Evolutionary conservation across 305 asterid species (phyloP), one percentile per base, ranked within the genome.

Genomic region (Plantago rigida): DNA sequence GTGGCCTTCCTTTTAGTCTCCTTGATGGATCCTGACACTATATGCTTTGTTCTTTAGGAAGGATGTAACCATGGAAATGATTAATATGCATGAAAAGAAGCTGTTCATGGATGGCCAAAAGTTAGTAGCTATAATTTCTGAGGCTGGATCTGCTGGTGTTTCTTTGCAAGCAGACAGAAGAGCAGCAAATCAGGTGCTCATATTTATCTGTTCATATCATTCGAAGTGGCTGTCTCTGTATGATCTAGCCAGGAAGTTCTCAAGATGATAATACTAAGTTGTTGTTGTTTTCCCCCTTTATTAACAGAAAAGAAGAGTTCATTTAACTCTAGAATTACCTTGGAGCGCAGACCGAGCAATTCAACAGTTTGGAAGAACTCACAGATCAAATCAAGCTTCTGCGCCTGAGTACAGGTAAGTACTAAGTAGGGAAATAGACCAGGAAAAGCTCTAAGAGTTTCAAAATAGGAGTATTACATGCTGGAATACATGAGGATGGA

Each of bases 111-210:
- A 85, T 67, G 97, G 94, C 54, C 83, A 87, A 79, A 93, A 93
- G 73, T 73, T 87, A 31, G 86, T 87, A 55, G 99, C 99, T 60
- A 85, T 93, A 56, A 93, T 93, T 58, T 92, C 99, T 50, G 97
- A 89, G 87, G 99, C 97, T 79, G 99, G 99, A 69, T 93, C 96
- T 54, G 96, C 97, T 68, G 99, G 97, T 72, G 99, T 93, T 83
- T 93, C 99, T 71, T 84, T 93, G 81, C 99, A 93, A 84, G 95
- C 99, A 59, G 99, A 93, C 74, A 87, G 87, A 78, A 82, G 99
- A 82, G 96, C 82, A n/a, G 64, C 75, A 71, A 93, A 93, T 83
- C 97, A 93, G 94, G 99, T 89, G n/a, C 69, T 68, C 42, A 22
- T 61, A 9, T 49, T 59, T 66, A 13, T 47, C 13, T 26, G 48